phyloP scores from a whole-genome alignment of 2,329 filamentous ascomycete genomes.

The Colletotrichum truncatum region DNA sequence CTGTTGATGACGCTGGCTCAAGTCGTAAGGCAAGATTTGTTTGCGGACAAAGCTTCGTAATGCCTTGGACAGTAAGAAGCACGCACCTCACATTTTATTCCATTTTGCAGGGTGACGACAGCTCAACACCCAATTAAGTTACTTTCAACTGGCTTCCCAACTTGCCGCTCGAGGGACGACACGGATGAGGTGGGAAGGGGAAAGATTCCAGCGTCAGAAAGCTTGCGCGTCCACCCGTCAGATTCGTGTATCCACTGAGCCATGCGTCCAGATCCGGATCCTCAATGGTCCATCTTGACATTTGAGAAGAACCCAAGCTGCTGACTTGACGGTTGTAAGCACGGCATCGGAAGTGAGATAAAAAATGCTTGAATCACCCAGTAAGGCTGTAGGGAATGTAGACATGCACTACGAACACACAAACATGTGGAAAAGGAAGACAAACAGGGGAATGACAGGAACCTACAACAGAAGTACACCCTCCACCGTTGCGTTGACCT shows the following conservation, averaged over 20 bases:
- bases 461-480: no score
- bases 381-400: no score
- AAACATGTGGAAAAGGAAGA: no score
- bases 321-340: no score
- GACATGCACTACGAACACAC: no score
- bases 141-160: neutral
- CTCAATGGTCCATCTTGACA: no score
- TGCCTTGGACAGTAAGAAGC: neutral
- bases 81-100: neutral
- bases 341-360: no score
- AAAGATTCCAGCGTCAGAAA: neutral
- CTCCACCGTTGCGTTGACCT: neutral
- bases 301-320: no score
- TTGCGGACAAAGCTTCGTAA: slow-evolving; percentile 10
- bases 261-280: neutral
- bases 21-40: no score
- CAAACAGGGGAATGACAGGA: no score
- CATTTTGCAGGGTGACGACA: slow-evolving; percentile 13
- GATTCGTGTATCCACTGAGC: neutral
- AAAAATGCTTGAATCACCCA: no score
- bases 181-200: slow-evolving; percentile 8
- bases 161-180: neutral
- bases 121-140: neutral
- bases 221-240: slow-evolving; percentile 26
- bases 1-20: no score